Base-by-base conservation (phyloP, 305 asterid genomes). In the Fraxinus ornus region DNA sequence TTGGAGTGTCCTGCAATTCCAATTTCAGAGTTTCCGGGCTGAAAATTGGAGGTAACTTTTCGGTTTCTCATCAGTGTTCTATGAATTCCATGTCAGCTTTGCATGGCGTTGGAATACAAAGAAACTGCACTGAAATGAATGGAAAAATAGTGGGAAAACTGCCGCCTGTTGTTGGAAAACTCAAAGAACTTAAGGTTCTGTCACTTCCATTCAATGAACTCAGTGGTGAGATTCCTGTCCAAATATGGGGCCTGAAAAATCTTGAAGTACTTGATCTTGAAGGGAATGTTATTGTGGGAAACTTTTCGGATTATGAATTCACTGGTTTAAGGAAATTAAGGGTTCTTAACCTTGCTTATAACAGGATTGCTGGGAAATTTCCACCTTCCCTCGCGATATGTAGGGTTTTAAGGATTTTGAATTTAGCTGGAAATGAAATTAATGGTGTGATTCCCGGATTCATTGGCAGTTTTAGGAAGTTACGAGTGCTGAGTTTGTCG, bases 211-310 rank as follows among this genome's bases (percentile, higher is more conserved):
- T 82, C 73, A 84, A 90, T 85, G 90, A 79, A 49, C 82, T 91
- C 78, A 77, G 21, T 82, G 92, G 95, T 78, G 87, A 83, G 86
- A 84, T 90, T 41, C 93, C 90, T 73, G 82, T 64, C 76, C 89
- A 83, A 83, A 80, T 92, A 22, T 90, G 89, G 90, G 83, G 84
- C 52, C 32, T 90, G 83, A 60, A 71, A 73, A 88, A 87, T 83
- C 91, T 91, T 39, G 81, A 80, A 84, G 91, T 88, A 30, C 83
- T 91, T 83, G 92, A 91, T 89, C 89, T 90, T 32, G 89, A 90
- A 86, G 93, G 93, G 78, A 91, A 91, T 85, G 33, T 19, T 49
- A 78, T 87, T 39, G 26, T 28, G 32, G 95, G 92, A 37, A 30
- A 85, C 72, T 88, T 91, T 78, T 87, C 88, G 1, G 74, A 75